phyloP scores from a whole-genome alignment of 164 flowering plant species.

The Tetrastigma voinierianum region DNA sequence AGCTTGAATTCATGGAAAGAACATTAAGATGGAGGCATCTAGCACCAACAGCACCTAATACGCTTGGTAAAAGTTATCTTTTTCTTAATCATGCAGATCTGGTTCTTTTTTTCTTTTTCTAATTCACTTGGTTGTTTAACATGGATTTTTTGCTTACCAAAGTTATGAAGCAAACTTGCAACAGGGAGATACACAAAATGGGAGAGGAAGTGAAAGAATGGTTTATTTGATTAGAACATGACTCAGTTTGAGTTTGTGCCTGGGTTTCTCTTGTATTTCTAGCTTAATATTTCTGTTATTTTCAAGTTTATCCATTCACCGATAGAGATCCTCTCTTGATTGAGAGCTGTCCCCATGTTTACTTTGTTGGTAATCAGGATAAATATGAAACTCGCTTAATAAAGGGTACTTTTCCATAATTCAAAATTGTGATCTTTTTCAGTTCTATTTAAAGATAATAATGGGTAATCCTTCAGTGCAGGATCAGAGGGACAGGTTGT shows the following conservation, averaged over 20 bases:
- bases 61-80: conserved; percentile 57
- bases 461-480: conserved; percentile 22
- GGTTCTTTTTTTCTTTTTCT: not conserved
- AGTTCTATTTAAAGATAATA: not conserved
- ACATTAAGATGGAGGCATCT: conserved; percentile 95
- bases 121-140: not conserved
- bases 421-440: not conserved
- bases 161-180: not conserved
- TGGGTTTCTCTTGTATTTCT: not conserved
- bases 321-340: conserved; percentile 90
- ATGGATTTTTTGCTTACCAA: not conserved
- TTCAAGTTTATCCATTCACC: conserved; percentile 89
- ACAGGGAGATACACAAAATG: too few species aligned
- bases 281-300: conserved; percentile 1
- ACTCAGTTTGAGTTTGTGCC: not conserved
- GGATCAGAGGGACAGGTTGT: conserved; percentile 91
- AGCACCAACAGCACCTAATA: conserved; percentile 96
- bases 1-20: conserved; percentile 87
- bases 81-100: not conserved
- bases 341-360: conserved; percentile 94
- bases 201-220: not conserved
- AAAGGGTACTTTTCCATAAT: conserved; percentile 43
- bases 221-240: not conserved
- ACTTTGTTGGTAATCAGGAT: conserved; percentile 87
- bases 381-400: conserved; percentile 59